Evolutionary conservation across 768 basidiomycete genomes (phyloP).

Genomic region (Rhizopogon sp.): DNA sequence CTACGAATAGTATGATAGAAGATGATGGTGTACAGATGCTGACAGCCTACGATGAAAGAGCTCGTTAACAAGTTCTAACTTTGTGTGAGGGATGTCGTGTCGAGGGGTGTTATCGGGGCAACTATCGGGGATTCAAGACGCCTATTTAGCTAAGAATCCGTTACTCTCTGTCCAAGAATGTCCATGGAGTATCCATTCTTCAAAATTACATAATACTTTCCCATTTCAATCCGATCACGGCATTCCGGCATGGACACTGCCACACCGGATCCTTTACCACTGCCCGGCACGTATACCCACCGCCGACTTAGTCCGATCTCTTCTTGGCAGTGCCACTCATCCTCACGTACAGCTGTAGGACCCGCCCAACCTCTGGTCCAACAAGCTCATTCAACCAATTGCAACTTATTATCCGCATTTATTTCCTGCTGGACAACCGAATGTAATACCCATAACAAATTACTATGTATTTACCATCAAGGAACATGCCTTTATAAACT

Average conservation of each 20-base stretch:
- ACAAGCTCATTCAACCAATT: neutral
- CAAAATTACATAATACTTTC: constrained; percentile 20
- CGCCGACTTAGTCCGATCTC: neutral
- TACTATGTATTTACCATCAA: neutral
- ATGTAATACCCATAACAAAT: neutral
- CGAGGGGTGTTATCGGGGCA: constrained; percentile 2
- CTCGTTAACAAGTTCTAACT: neutral
- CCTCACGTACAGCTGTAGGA: neutral
- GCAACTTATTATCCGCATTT: neutral
- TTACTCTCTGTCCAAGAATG: constrained; percentile 11
- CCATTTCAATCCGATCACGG: constrained; percentile 26
- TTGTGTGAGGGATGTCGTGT: too few species aligned
- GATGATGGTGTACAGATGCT: constrained; percentile 3
- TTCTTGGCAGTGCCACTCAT: neutral
- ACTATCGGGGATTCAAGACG: constrained; percentile 1
- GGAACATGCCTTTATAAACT: neutral
- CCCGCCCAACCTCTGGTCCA: neutral
- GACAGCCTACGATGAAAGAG: neutral
- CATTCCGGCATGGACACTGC: constrained; percentile 17
- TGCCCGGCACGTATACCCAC: neutral
- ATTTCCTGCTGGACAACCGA: too few species aligned
- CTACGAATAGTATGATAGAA: neutral
- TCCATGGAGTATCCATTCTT: constrained; percentile 8
- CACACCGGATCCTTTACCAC: constrained; percentile 3
- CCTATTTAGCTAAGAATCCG: too few species aligned